These are phyloP conservation scores for Mucor plumbeus DNA, from an alignment of 371 early-diverging fungal species.

Conservation along the genomic window DNA sequence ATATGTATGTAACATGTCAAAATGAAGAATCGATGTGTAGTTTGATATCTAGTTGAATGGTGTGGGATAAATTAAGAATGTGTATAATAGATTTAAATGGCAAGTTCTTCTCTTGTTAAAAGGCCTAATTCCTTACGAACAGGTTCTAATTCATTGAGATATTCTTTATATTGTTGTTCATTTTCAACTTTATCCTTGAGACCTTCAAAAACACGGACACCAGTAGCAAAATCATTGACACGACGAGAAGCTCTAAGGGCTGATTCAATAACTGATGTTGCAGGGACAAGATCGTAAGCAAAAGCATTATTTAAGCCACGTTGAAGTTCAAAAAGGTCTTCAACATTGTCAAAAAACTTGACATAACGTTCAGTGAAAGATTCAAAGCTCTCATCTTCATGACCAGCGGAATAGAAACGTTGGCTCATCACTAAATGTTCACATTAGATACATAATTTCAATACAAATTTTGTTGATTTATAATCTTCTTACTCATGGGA, in stretches of 20 bases:
- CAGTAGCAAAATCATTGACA: conserved; percentile 90
- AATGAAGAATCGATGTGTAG: too few relatives aligned
- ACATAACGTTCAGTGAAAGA: conserved; percentile 80
- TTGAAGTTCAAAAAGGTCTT: conserved; percentile 91
- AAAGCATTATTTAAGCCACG: too few relatives aligned
- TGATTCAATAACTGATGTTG: conserved; percentile 83
- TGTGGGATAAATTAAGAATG: too few relatives aligned
- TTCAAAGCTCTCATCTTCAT: conserved; percentile 80
- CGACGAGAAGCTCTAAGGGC: conserved; percentile 89
- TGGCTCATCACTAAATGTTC: too few relatives aligned
- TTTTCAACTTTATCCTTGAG: conserved; percentile 87
- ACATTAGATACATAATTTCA: too few relatives aligned
- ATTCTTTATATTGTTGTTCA: conserved; percentile 83
- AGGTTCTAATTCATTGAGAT: conserved; percentile 77
- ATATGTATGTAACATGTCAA: too few relatives aligned
- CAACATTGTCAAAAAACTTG: conserved; percentile 87
- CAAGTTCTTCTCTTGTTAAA: conserved; percentile 32
- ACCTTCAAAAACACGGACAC: conserved; percentile 92
- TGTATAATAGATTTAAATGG: too few relatives aligned
- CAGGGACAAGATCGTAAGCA: conserved; percentile 72
- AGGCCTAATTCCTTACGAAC: conserved; percentile 73
- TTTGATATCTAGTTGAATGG: too few relatives aligned
- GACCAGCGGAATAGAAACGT: conserved; percentile 69
- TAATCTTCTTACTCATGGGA: too few relatives aligned
- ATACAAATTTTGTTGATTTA: too few relatives aligned